Percentiles rank a stretch among this genome's conserved stretches.
phyloP scores from a whole-genome alignment of 2,329 filamentous ascomycete genomes.

The Sporothrix inflata region DNA sequence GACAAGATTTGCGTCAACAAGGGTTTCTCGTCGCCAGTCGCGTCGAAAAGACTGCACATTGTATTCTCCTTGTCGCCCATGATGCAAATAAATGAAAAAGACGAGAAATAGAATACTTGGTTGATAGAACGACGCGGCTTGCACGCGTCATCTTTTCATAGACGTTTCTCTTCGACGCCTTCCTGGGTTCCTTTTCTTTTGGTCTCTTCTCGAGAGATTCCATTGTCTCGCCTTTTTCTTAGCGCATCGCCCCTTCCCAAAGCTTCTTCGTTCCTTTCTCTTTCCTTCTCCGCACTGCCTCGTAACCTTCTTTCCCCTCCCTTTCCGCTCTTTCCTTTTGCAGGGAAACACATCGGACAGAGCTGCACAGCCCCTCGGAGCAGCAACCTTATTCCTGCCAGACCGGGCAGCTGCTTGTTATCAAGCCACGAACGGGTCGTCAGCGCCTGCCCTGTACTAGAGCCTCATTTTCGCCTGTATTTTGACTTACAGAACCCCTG shows the following conservation, averaged over 20 bases:
- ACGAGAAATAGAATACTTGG: background rate
- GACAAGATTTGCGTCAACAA: slow-evolving; percentile 12
- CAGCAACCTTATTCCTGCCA: background rate
- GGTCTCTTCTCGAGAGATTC: background rate
- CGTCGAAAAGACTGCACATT: background rate
- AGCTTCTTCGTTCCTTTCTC: background rate
- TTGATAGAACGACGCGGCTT: background rate
- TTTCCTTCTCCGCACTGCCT: background rate
- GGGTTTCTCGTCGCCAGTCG: slow-evolving; percentile 1
- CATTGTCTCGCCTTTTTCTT: background rate
- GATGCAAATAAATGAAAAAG: background rate
- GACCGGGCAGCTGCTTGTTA: background rate
- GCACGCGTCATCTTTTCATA: background rate
- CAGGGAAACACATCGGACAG: background rate
- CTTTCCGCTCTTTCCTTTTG: background rate
- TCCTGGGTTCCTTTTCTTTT: background rate
- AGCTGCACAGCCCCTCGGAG: background rate
- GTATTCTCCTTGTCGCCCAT: background rate
- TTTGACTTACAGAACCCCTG: slow-evolving; percentile 12
- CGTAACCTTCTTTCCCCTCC: background rate
- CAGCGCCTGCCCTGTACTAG: background rate
- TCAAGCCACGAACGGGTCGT: slow-evolving; percentile 3
- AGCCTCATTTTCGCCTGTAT: slow-evolving; percentile 1
- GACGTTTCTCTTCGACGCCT: background rate
- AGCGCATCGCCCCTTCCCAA: background rate